Evolutionary conservation across 305 asterid species (phyloP).

Genomic region (Ajuga reptans): DNA sequence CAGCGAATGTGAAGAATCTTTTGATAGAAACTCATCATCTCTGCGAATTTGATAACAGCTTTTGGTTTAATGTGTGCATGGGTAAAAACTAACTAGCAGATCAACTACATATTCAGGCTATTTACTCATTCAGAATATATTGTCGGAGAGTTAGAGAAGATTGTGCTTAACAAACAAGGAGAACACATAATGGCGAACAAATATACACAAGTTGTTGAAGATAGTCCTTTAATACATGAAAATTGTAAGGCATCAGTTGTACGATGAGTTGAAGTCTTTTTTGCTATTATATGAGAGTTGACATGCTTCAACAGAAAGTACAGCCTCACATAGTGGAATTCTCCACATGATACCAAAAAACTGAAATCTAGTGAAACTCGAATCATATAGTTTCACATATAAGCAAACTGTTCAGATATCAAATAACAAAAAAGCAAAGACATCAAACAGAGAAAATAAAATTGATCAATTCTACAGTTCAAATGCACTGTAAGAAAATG

Average conservation of each 20-base stretch:
- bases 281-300: neutral
- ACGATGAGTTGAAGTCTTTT: neutral
- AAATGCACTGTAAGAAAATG: slow-evolving; percentile 6
- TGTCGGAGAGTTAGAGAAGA: neutral
- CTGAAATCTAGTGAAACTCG: neutral
- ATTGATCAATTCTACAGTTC: neutral
- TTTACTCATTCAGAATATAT: neutral
- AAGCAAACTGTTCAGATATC: neutral
- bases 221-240: slow-evolving; percentile 11
- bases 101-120: neutral
- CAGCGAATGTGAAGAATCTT: neutral
- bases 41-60: neutral
- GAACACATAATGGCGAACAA: neutral
- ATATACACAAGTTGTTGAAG: neutral
- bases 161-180: neutral
- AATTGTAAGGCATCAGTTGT: neutral
- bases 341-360: neutral
- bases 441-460: neutral
- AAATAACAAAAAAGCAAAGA: no score
- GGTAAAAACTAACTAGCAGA: slow-evolving; percentile 2
- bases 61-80: neutral
- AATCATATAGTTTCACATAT: neutral
- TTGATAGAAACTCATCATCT: neutral
- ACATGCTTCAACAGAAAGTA: neutral
- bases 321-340: neutral